Percentiles rank a stretch among this genome's conserved stretches.
phyloP scores from a whole-genome alignment of 2,329 filamentous ascomycete species.

The Raffaelea ambrosiae region DNA sequence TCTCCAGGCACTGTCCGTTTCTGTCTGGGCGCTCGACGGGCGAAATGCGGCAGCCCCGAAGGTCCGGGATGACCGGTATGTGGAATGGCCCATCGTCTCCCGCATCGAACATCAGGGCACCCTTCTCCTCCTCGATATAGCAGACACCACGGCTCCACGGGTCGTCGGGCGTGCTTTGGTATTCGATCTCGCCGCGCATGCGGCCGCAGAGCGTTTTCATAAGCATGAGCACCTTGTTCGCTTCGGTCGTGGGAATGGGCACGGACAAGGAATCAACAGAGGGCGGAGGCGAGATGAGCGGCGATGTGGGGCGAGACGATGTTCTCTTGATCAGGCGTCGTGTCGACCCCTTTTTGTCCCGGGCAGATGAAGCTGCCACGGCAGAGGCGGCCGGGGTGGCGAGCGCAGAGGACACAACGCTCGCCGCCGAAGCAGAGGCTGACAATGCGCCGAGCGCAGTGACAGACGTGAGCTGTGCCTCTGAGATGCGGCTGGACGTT shows the following conservation, averaged over 20 bases:
- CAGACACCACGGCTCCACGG: constrained; percentile 65
- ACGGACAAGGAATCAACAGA: constrained; percentile 52
- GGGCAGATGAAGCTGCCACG: background rate
- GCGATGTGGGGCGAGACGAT: constrained; percentile 50
- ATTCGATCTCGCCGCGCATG: constrained; percentile 73
- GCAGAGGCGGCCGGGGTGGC: background rate
- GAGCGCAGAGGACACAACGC: constrained; percentile 1
- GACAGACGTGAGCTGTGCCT: constrained; percentile 23
- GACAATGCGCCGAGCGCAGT: constrained; percentile 2
- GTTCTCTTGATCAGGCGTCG: constrained; percentile 47
- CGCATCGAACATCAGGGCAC: constrained; percentile 66
- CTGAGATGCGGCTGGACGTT: constrained; percentile 22
- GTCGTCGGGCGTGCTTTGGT: constrained; percentile 51
- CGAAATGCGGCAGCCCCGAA: constrained; percentile 64
- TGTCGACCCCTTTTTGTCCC: constrained; percentile 36
- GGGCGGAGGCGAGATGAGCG: constrained; percentile 42
- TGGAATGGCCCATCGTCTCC: constrained; percentile 58
- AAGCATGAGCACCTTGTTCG: constrained; percentile 61
- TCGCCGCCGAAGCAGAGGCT: constrained; percentile 8
- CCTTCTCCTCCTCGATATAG: constrained; percentile 69
- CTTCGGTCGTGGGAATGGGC: constrained; percentile 56
- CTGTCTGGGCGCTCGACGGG: constrained; percentile 39
- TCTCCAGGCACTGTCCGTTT: constrained; percentile 41
- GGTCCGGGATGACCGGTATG: constrained; percentile 59
- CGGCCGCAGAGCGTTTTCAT: constrained; percentile 72